phyloP scores from a whole-genome alignment of 768 basidiomycete genomes.

The Tephrocybe sp. region DNA sequence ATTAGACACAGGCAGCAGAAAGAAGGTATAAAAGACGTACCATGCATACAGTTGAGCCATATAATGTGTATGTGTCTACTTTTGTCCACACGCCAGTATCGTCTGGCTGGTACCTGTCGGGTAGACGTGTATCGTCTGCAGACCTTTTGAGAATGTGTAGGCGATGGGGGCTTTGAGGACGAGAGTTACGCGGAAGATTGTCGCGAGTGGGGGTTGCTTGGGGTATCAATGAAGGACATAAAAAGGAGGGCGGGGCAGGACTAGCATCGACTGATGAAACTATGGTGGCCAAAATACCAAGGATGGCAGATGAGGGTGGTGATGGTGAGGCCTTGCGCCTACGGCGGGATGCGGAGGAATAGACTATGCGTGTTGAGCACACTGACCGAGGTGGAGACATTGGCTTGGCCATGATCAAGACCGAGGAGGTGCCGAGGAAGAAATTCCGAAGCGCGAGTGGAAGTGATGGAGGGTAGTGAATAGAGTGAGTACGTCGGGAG shows the following conservation, averaged over 20 bases:
- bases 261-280: constrained; percentile 43
- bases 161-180: constrained; percentile 10
- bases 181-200: constrained; percentile 4
- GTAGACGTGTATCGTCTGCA: constrained; percentile 30
- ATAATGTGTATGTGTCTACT: constrained; percentile 54
- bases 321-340: constrained; percentile 16
- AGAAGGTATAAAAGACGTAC: constrained; percentile 31
- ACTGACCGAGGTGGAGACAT: constrained; percentile 28
- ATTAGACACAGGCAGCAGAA: neutral
- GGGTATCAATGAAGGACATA: constrained; percentile 49
- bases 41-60: constrained; percentile 67
- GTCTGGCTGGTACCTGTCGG: constrained; percentile 52
- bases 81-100: constrained; percentile 58
- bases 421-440: constrained; percentile 38
- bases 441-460: neutral
- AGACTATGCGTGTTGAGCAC: constrained; percentile 11
- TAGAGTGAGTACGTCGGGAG: constrained; percentile 13
- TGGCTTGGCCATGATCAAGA: constrained; percentile 52
- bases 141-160: constrained; percentile 8
- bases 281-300: constrained; percentile 57
- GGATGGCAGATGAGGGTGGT: constrained; percentile 47
- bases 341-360: constrained; percentile 4
- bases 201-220: constrained; percentile 10
- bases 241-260: constrained; percentile 57
- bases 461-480: constrained; percentile 4